Conservation (phyloP, 2,329 filamentous ascomycete species). For the Botrytis pseudocinerea region DNA sequence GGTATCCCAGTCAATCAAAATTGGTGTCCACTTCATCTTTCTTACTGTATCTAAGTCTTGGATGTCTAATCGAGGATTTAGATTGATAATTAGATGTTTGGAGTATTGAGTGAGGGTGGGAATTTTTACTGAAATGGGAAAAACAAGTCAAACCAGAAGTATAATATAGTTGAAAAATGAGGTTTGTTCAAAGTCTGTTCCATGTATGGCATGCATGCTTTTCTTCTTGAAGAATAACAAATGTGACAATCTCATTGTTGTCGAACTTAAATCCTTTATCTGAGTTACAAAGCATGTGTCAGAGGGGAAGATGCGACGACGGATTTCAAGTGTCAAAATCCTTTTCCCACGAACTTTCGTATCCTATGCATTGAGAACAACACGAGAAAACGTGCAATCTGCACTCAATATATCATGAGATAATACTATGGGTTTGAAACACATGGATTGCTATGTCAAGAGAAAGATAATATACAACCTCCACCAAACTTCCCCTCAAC, state of each 20-base stretch:
- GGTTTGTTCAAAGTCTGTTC: not conserved
- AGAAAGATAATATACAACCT: constrained; percentile 23
- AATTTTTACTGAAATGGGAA: not conserved
- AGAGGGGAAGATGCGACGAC: not conserved
- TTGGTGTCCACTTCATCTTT: not conserved
- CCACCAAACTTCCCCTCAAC: not conserved
- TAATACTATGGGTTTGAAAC: not conserved
- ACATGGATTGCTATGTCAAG: constrained; percentile 21
- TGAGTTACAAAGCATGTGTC: not conserved
- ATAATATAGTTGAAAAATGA: not conserved
- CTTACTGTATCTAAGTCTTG: not conserved
- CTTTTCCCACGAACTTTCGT: not conserved
- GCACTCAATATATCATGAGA: not conserved
- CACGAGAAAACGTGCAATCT: not conserved
- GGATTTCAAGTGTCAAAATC: not conserved
- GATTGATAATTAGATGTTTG: not conserved
- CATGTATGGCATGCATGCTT: not conserved
- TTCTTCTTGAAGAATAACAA: not conserved
- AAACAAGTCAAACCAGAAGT: not conserved
- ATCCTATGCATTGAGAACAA: not conserved
- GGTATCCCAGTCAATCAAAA: constrained; percentile 3
- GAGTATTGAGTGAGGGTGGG: not conserved
- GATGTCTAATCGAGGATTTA: not conserved
- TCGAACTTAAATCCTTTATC: not conserved
- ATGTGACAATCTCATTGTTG: not conserved